Percentiles rank a stretch among this genome's conserved stretches.
Conservation (phyloP, 1,139 yeast species). For the Ogataea hybrid region DNA sequence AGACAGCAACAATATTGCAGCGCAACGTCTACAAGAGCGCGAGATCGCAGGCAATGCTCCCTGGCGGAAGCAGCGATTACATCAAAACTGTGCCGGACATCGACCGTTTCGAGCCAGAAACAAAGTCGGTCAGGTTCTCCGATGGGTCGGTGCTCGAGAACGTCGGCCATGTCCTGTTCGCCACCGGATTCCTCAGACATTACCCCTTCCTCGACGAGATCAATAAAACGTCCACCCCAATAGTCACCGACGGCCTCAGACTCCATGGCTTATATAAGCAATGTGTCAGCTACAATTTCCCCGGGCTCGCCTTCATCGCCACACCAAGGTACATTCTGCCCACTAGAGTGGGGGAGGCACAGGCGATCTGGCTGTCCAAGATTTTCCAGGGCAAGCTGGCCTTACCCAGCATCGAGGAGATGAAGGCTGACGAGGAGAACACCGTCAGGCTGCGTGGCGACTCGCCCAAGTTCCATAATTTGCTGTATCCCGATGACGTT, state of each 20-base stretch:
- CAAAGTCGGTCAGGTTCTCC: conserved; percentile 33
- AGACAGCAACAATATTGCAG: conserved; percentile 41
- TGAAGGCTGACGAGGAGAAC: conserved; percentile 40
- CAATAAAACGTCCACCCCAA: conserved; percentile 32
- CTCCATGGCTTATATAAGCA: conserved; percentile 55
- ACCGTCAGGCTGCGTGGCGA: conserved; percentile 38
- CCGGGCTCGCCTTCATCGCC: conserved; percentile 54
- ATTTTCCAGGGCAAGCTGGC: conserved; percentile 48
- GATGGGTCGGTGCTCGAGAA: conserved; percentile 40
- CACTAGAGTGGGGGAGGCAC: conserved; percentile 57
- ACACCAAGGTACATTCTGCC: conserved; percentile 55
- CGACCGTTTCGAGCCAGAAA: conserved; percentile 33
- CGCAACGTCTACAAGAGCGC: conserved; percentile 45
- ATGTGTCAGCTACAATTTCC: conserved; percentile 49
- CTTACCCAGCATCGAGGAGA: conserved; percentile 43
- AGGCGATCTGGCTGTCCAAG: conserved; percentile 54
- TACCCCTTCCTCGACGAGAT: conserved; percentile 41
- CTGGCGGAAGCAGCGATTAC: conserved; percentile 41
- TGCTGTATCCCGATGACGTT: conserved; percentile 48
- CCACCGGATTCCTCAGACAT: conserved; percentile 60
- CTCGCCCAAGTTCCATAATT: conserved; percentile 42
- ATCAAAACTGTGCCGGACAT: conserved; percentile 43
- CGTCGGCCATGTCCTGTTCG: conserved; percentile 54
- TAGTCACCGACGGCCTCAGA: conserved; percentile 44
- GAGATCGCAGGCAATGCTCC: conserved; percentile 40